Percentiles rank a stretch among this genome's conserved stretches.
Evolutionary conservation across 306 rosid species (phyloP).

Genomic region (Hippophae rhamnoides): DNA sequence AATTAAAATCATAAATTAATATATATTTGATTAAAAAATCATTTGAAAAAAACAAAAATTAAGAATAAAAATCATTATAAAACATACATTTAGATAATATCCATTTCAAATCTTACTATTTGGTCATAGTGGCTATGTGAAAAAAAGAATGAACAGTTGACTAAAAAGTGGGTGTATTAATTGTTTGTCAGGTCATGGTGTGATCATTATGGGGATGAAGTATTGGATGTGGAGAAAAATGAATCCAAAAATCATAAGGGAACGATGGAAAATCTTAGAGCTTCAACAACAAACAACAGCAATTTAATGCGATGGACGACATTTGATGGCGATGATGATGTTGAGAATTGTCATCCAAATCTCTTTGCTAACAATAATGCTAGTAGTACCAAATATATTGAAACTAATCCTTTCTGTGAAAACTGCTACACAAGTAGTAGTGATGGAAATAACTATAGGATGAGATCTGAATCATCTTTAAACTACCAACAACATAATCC

Average conservation of each 20-base stretch:
- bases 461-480: slow-evolving; percentile 40
- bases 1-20: too few species aligned
- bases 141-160: background rate
- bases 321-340: slow-evolving; percentile 59
- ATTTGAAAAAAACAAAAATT: too few species aligned
- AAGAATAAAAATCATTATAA: too few species aligned
- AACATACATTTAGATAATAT: too few species aligned
- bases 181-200: slow-evolving; percentile 53
- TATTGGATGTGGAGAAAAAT: slow-evolving; percentile 66
- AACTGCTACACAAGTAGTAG: slow-evolving; percentile 8
- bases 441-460: slow-evolving; percentile 15
- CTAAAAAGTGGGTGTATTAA: background rate
- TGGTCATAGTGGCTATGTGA: background rate
- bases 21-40: too few species aligned
- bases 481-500: slow-evolving; percentile 32
- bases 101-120: too few species aligned
- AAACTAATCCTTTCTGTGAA: slow-evolving; percentile 3
- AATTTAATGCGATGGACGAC: slow-evolving; percentile 65
- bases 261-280: slow-evolving; percentile 63
- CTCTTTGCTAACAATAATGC: slow-evolving; percentile 30
- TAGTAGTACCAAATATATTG: too few species aligned
- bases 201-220: slow-evolving; percentile 62
- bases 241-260: slow-evolving; percentile 73
- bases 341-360: slow-evolving; percentile 76
- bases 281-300: slow-evolving; percentile 33